These are phyloP conservation scores for Lophiotrema nucula DNA, from an alignment of 495 filamentous ascomycete species.

Conservation along the genomic window DNA sequence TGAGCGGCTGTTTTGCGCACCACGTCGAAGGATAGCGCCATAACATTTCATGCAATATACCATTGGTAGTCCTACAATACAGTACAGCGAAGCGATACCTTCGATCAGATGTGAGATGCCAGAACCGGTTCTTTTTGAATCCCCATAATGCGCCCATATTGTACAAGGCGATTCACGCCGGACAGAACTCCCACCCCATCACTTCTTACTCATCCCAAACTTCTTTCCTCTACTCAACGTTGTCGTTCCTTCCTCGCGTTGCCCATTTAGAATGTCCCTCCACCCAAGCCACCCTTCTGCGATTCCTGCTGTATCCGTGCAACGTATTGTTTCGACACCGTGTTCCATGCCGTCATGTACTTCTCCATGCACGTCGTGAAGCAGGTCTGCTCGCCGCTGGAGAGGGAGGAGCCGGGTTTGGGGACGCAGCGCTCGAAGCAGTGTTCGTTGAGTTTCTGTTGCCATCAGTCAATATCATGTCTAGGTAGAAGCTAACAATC, in stretches of 20 bases:
- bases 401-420: conserved; percentile 75
- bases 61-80: not conserved
- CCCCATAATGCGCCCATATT: too few relatives aligned
- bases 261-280: not conserved
- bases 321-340: conserved; percentile 73
- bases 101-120: too few relatives aligned
- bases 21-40: too few relatives aligned
- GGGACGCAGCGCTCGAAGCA: conserved; percentile 94
- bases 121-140: too few relatives aligned
- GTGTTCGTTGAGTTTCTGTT: conserved; percentile 95
- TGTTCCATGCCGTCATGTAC: conserved; percentile 93
- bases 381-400: conserved; percentile 70
- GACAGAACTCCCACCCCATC: too few relatives aligned
- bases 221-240: too few relatives aligned
- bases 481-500: not conserved
- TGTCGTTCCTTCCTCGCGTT: not conserved
- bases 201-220: too few relatives aligned
- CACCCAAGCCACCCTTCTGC: conserved; percentile 13
- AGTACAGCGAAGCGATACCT: too few relatives aligned
- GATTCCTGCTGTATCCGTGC: conserved; percentile 64
- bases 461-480: not conserved
- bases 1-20: too few relatives aligned
- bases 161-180: too few relatives aligned
- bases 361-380: conserved; percentile 92
- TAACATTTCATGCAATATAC: not conserved